phyloP scores from a whole-genome alignment of 2,329 filamentous ascomycete species.

The Xylariaceae sp. region DNA sequence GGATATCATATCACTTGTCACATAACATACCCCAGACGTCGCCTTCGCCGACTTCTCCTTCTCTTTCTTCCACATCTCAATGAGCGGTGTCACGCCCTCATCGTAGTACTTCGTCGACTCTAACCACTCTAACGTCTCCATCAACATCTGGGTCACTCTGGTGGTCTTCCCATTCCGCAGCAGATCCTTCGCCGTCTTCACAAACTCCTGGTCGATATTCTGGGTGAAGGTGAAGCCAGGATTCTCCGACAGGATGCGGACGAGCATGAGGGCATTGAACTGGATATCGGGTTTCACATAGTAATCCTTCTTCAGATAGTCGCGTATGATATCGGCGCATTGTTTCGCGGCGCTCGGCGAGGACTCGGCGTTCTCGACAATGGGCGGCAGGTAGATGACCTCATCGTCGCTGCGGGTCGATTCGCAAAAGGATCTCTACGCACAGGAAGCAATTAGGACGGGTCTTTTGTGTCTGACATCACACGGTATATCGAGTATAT shows the following conservation, averaged over 20 bases:
- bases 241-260: conserved; percentile 88
- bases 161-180: conserved; percentile 66
- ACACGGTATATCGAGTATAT: background rate
- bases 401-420: conserved; percentile 72
- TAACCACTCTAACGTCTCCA: conserved; percentile 79
- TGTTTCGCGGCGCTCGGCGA: conserved; percentile 79
- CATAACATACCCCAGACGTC: conserved; percentile 38
- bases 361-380: conserved; percentile 92
- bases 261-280: conserved; percentile 94
- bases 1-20: background rate
- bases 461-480: background rate
- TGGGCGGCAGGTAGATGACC: conserved; percentile 84
- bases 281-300: conserved; percentile 63
- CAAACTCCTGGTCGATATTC: conserved; percentile 81
- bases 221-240: conserved; percentile 87
- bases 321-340: conserved; percentile 74
- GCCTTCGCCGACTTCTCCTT: conserved; percentile 60
- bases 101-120: conserved; percentile 68
- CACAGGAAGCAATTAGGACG: conserved; percentile 17
- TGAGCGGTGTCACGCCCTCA: conserved; percentile 63
- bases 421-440: conserved; percentile 77
- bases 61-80: conserved; percentile 87
- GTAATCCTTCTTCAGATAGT: conserved; percentile 72
- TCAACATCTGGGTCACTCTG: conserved; percentile 76
- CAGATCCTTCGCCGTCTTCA: conserved; percentile 67